Evolutionary conservation across 768 basidiomycete genomes (phyloP).

Genomic region (Cystofilobasidium capitatum): DNA sequence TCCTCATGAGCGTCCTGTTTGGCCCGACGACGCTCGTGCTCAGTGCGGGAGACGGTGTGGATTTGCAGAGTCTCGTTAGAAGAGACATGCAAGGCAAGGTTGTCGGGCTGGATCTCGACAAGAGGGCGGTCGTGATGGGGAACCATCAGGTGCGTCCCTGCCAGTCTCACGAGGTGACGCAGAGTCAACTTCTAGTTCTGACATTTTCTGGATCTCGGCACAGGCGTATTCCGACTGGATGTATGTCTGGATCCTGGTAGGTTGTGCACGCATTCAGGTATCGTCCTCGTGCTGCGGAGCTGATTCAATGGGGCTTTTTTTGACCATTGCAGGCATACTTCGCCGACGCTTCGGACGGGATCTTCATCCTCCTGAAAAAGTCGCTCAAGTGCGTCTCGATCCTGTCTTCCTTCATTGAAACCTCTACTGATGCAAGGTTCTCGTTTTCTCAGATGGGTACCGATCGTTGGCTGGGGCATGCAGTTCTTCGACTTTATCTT

Average conservation of each 20-base stretch:
- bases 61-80: slow-evolving; percentile 46
- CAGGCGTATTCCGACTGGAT: slow-evolving; percentile 45
- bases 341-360: slow-evolving; percentile 55
- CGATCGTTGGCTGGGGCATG: slow-evolving; percentile 47
- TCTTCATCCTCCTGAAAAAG: slow-evolving; percentile 88
- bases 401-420: neutral
- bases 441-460: neutral
- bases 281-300: no score
- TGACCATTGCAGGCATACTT: no score
- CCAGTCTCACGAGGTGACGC: neutral
- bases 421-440: neutral
- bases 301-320: no score
- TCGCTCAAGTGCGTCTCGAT: slow-evolving; percentile 55
- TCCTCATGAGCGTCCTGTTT: slow-evolving; percentile 71
- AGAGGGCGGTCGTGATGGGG: slow-evolving; percentile 70
- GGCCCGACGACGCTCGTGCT: slow-evolving; percentile 63
- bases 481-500: slow-evolving; percentile 92
- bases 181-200: neutral
- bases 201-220: slow-evolving; percentile 43
- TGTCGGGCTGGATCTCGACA: slow-evolving; percentile 58
- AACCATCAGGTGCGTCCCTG: slow-evolving; percentile 73
- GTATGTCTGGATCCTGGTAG: slow-evolving; percentile 60
- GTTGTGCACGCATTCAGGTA: no score
- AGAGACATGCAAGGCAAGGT: slow-evolving; percentile 52
- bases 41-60: slow-evolving; percentile 43